These are phyloP conservation scores for Beauveria sp. DNA, from an alignment of 2,329 filamentous ascomycete species.

Conservation along the genomic window DNA sequence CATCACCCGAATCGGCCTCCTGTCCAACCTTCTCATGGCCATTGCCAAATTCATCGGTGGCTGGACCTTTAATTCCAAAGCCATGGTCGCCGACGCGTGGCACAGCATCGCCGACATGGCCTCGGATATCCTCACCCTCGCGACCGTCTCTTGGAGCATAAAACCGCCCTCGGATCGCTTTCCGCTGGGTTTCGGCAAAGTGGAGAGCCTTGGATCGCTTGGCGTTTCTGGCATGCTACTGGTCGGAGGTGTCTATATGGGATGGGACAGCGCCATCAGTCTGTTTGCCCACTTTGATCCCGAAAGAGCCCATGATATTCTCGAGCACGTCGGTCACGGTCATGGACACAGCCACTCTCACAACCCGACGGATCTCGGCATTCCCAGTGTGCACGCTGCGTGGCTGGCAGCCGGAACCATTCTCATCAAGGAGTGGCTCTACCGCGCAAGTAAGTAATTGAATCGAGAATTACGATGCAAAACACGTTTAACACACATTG, in stretches of 20 bases:
- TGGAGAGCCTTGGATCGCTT: constrained; percentile 91
- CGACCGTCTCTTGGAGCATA: constrained; percentile 89
- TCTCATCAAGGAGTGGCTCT: constrained; percentile 91
- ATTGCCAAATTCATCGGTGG: constrained; percentile 87
- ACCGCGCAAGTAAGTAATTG: constrained; percentile 73
- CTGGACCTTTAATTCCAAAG: constrained; percentile 90
- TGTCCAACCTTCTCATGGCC: constrained; percentile 92
- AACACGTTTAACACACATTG: constrained; percentile 22
- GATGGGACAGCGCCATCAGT: constrained; percentile 61
- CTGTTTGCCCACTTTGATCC: constrained; percentile 68
- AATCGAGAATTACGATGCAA: not conserved
- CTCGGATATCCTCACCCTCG: constrained; percentile 87
- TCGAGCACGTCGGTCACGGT: constrained; percentile 54
- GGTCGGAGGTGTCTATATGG: constrained; percentile 86
- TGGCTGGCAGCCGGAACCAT: constrained; percentile 92
- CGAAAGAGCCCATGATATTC: constrained; percentile 57
- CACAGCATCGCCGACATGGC: constrained; percentile 93
- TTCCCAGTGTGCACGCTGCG: constrained; percentile 84
- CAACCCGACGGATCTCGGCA: constrained; percentile 33
- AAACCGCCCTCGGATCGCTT: constrained; percentile 77
- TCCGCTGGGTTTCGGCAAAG: constrained; percentile 88
- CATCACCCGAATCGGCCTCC: constrained; percentile 49
- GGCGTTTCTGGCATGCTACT: constrained; percentile 90
- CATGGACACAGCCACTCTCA: constrained; percentile 57
- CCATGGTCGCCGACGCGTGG: constrained; percentile 87